phyloP scores from a whole-genome alignment of 768 basidiomycete species.

The Austroboletus festivus region DNA sequence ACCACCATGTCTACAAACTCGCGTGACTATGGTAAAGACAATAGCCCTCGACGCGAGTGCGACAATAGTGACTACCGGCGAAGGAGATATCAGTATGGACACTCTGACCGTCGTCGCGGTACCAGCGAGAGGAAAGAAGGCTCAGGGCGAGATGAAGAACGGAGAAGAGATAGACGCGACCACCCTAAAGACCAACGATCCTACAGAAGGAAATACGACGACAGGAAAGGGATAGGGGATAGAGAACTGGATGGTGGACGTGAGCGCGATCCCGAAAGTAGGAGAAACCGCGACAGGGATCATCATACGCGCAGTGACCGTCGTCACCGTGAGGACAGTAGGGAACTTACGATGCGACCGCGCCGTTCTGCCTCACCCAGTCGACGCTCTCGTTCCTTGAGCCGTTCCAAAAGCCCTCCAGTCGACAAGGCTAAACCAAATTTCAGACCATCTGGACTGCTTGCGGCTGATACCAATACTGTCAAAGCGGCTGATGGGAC shows the following conservation, averaged over 20 bases:
- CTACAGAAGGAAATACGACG: conserved; percentile 19
- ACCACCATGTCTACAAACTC: conserved; percentile 14
- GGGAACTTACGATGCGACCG: conserved; percentile 31
- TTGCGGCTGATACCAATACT: conserved; percentile 96
- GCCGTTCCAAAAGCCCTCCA: conserved; percentile 40
- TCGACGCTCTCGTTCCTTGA: conserved; percentile 36
- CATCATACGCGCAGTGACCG: conserved; percentile 31
- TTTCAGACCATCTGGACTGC: conserved; percentile 81
- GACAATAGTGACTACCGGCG: conserved; percentile 10
- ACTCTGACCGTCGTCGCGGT: conserved; percentile 15
- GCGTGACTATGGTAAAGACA: conserved; percentile 14
- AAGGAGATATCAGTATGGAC: conserved; percentile 7
- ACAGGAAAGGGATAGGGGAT: conserved; percentile 15
- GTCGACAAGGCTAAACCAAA: conserved; percentile 81
- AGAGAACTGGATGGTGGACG: conserved; percentile 9
- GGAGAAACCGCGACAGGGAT: conserved; percentile 31
- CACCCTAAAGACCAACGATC: conserved; percentile 15
- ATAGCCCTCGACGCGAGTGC: conserved; percentile 10
- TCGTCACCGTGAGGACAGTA: conserved; percentile 22
- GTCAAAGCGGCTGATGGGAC: conserved; percentile 73
- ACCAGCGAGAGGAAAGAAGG: conserved; percentile 13
- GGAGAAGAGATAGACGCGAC: conserved; percentile 17
- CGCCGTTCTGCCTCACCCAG: conserved; percentile 60
- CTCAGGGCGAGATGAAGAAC: conserved; percentile 22
- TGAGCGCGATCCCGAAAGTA: conserved; percentile 14